Percentiles rank a stretch among this genome's conserved stretches.
These are phyloP conservation scores for Myrica gale DNA, from an alignment of 306 rosid genomes.

Conservation along the genomic window DNA sequence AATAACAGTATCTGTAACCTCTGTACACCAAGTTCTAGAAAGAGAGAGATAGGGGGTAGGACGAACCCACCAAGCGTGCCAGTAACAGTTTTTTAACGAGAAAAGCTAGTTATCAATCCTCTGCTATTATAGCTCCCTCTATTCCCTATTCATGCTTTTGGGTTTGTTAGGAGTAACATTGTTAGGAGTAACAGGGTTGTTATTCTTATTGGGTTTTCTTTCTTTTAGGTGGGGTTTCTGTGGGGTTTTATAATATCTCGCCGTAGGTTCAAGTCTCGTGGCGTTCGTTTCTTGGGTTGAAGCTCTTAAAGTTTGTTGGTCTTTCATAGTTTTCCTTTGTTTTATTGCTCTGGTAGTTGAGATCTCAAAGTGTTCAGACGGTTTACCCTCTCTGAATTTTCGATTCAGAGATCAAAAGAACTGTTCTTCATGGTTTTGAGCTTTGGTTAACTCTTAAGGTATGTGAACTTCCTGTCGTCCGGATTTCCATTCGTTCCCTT, in stretches of 20 bases:
- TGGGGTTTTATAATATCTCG: slow-evolving; percentile 22
- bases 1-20: slow-evolving; percentile 5
- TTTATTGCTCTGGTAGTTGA: background rate
- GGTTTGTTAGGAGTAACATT: too few species aligned
- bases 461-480: background rate
- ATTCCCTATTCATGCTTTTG: slow-evolving; percentile 25
- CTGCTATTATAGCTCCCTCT: slow-evolving; percentile 48
- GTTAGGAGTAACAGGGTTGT: too few species aligned
- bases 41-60: background rate
- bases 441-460: slow-evolving; percentile 35
- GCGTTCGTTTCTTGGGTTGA: slow-evolving; percentile 20
- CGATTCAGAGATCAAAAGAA: slow-evolving; percentile 2
- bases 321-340: background rate
- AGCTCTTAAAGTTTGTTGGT: slow-evolving; percentile 7
- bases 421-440: slow-evolving; percentile 23
- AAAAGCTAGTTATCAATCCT: slow-evolving; percentile 44
- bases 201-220: slow-evolving; percentile 21
- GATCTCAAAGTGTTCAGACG: background rate
- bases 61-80: slow-evolving; percentile 47
- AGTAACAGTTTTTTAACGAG: slow-evolving; percentile 38
- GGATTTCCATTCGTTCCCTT: background rate
- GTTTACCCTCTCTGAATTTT: slow-evolving; percentile 4
- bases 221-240: slow-evolving; percentile 32
- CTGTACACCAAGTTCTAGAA: slow-evolving; percentile 20
- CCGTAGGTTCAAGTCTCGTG: background rate